A percentile compares a stretch with the other conserved stretches of the same genome.
phyloP scores from a whole-genome alignment of 2,329 filamentous ascomycete species.

The Verticillium klebahnii region DNA sequence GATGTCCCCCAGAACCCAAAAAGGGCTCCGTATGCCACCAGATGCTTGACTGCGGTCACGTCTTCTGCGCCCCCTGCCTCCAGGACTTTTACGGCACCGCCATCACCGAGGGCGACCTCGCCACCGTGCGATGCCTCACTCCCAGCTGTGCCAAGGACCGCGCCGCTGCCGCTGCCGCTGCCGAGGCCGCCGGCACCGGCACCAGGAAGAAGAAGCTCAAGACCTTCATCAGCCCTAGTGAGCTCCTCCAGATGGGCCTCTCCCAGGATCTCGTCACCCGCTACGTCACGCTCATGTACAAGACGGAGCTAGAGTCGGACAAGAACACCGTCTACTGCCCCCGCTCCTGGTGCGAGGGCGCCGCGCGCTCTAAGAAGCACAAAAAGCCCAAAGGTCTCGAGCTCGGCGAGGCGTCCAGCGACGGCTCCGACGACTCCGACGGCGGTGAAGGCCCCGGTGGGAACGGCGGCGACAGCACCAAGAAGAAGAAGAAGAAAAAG shows the following conservation, averaged over 20 bases:
- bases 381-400: constrained; percentile 66
- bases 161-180: constrained; percentile 25
- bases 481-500: constrained; percentile 14
- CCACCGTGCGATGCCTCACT: constrained; percentile 72
- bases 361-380: constrained; percentile 71
- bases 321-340: constrained; percentile 92
- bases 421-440: constrained; percentile 39
- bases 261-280: constrained; percentile 70
- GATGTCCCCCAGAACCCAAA: constrained; percentile 63
- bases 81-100: constrained; percentile 86
- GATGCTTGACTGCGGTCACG: constrained; percentile 79
- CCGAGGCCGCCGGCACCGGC: constrained; percentile 8
- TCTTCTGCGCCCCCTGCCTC: constrained; percentile 86
- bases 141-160: constrained; percentile 71
- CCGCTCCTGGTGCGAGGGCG: constrained; percentile 85
- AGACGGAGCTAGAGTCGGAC: constrained; percentile 86
- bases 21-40: constrained; percentile 79
- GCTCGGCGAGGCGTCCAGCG: constrained; percentile 51
- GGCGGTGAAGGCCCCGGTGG: constrained; percentile 27
- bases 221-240: constrained; percentile 71
- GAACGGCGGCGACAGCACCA: constrained; percentile 13
- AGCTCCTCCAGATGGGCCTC: constrained; percentile 74
- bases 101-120: constrained; percentile 79
- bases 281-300: constrained; percentile 87
- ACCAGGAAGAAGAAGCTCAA: constrained; percentile 54